Evolutionary conservation across 768 basidiomycete genomes (phyloP).

Genomic region (Suillus subluteus): DNA sequence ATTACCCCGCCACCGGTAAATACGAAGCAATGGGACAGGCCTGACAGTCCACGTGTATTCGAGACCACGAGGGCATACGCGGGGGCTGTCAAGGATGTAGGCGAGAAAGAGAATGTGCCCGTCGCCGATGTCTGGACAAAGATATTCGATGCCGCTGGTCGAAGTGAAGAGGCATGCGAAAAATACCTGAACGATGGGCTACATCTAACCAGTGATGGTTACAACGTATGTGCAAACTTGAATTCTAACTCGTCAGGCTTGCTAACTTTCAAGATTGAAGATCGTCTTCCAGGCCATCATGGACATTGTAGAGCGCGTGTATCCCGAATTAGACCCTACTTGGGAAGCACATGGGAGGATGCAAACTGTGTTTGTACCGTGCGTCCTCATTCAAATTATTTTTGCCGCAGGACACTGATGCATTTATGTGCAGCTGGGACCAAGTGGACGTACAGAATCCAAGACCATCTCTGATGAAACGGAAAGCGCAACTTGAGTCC

Average conservation of each 20-base stretch:
- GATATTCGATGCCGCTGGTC: constrained; percentile 76
- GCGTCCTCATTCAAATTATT: constrained; percentile 33
- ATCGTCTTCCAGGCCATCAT: constrained; percentile 67
- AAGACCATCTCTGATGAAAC: constrained; percentile 24
- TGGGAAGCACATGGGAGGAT: constrained; percentile 53
- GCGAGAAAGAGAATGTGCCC: constrained; percentile 53
- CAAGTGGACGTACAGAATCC: constrained; percentile 28
- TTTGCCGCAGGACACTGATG: constrained; percentile 10
- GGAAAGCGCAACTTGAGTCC: constrained; percentile 13
- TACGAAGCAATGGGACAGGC: constrained; percentile 50
- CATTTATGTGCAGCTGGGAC: constrained; percentile 23
- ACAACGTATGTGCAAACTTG: constrained; percentile 51
- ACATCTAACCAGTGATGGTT: constrained; percentile 78
- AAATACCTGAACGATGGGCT: constrained; percentile 73
- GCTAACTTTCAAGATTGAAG: constrained; percentile 40
- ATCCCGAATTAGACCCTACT: constrained; percentile 56
- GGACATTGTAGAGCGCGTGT: constrained; percentile 54
- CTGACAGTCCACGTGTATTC: constrained; percentile 49
- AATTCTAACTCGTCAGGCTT: constrained; percentile 6
- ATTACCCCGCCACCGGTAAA: constrained; percentile 88
- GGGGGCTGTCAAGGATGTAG: constrained; percentile 67
- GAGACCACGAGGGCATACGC: constrained; percentile 70
- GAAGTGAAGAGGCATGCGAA: constrained; percentile 54
- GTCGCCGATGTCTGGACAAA: constrained; percentile 76
- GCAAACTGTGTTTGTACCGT: constrained; percentile 61